Base-by-base conservation (phyloP, 1,284 basidiomycete species). In the Porogramme epimiltina region DNA sequence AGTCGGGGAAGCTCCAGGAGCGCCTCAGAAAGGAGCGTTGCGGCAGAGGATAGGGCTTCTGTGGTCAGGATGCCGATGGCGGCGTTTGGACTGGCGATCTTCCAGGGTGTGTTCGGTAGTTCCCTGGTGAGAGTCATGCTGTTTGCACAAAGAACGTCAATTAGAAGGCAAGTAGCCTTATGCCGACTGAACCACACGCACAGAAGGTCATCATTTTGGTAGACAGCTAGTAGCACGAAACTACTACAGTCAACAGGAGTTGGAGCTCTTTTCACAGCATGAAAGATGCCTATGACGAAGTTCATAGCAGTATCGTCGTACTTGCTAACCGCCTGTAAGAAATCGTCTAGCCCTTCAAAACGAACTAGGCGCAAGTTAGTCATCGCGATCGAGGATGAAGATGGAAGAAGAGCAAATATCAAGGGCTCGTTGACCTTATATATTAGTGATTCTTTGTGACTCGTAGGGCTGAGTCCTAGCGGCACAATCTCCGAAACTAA, bases 291-390 rank as follows among this genome's bases (percentile, higher is more conserved):
- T 2, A 61, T 2, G 13, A 45, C 25, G 15, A 51, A 51, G 51
- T 63, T 65, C 58, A 60, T 58, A 42, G 51, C 60, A 25, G 50
- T 54, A 37, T 62, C 60, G 42, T 63, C 59, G 45, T 57, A 44
- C 2, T 20, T 16, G n/a, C 52, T 24, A 11, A 49, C 23, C 3
- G 54, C 58, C 18, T 57, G 24, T 9, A 62, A 4, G 28, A 57
- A 57, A 6, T 45, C 46, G 11, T 48, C n/a, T 0, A 47, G 41
- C 23, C 55, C 22, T 2, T 43, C 9, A 42, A 58, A 62, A 36
- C 50, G 39, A 8, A 59, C 55, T 24, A 58, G 39, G n/a, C 42
- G 55, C 2, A 61, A 28, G 34, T 43, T 22, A 13, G 40, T 24
- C 58, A 56, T 59, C 31, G 13, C 8, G 8, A 31, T 13, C 28